These are phyloP conservation scores for Candida vaughaniae DNA, from an alignment of 805 yeast species.

Conservation along the genomic window DNA sequence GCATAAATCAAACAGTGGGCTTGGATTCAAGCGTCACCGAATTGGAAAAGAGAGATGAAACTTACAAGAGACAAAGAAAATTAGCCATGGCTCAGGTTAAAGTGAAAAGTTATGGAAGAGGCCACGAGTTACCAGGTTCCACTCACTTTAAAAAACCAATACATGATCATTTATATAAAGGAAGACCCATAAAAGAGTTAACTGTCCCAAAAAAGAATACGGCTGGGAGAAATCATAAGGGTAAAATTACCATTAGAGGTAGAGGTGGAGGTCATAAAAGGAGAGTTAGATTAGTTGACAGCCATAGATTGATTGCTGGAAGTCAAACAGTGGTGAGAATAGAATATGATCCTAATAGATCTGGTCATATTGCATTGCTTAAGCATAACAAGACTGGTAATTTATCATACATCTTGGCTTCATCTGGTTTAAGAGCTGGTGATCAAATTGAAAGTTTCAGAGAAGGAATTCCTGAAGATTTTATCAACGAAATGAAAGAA, in stretches of 20 bases:
- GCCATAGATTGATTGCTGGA: slow-evolving; percentile 64
- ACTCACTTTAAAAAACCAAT: slow-evolving; percentile 88
- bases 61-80: slow-evolving; percentile 69
- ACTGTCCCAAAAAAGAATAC: slow-evolving; percentile 69
- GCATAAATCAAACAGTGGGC: slow-evolving; percentile 21
- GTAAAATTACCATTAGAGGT: slow-evolving; percentile 87
- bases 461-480: slow-evolving; percentile 75
- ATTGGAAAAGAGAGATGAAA: slow-evolving; percentile 75
- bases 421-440: slow-evolving; percentile 91
- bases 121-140: slow-evolving; percentile 73
- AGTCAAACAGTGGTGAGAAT: slow-evolving; percentile 79
- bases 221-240: slow-evolving; percentile 88
- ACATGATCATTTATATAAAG: slow-evolving; percentile 83
- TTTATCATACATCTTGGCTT: slow-evolving; percentile 80
- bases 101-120: slow-evolving; percentile 74
- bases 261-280: slow-evolving; percentile 97
- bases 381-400: slow-evolving; percentile 61
- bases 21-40: slow-evolving; percentile 69
- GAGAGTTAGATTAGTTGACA: slow-evolving; percentile 81
- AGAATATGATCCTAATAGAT: slow-evolving; percentile 94
- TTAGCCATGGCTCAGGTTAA: slow-evolving; percentile 67
- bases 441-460: slow-evolving; percentile 89
- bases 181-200: slow-evolving; percentile 73
- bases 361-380: slow-evolving; percentile 87
- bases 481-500: slow-evolving; percentile 67